Base-by-base conservation (phyloP, 1,284 basidiomycete genomes). In the Ustilago nuda region DNA sequence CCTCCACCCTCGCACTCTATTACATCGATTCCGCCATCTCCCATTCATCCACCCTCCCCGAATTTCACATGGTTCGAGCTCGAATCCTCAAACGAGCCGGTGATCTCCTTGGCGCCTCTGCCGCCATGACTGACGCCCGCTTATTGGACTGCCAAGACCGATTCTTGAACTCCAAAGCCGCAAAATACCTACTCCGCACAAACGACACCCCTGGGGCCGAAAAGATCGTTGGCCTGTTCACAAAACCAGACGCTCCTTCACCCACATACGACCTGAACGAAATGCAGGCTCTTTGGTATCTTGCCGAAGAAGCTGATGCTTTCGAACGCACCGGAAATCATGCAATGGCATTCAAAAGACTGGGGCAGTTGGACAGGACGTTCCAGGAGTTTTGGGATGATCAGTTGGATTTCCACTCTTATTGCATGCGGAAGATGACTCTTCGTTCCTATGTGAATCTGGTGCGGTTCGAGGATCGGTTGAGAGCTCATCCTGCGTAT, bases 391-490 rank as follows among this genome's bases (percentile, higher is more conserved):
- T 94, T 76, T 93, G 95, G 82, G 94, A 98, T 78, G 97, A 99
- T 85, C 95, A 99, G 87, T 96, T 94, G 82, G 97, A 99, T 87
- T 99, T 99, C 89, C 97, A 99, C 86, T 91, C 92, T 8, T 99
- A 99, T 87, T 93, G 94, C 79, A 84, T 98, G 82, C 91, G 97
- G 53, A 94, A 94, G 82, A 93, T 92, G 85, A 97, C 93, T 3
- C 87, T 99, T 43, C 92, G 91, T 56, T 90, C 93, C 13, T 99
- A 99, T 86, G 80, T 93, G 59, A 89, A 91, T 61, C 87, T 96
- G 83, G 87, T 97, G 56, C 87, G 89, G 53, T 98, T 93, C 90
- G 95, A 95, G 87, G 93, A 97, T 83, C 87, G 87, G 43, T 87
- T 98, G 17, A 89, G 92, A 8, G 90, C 91, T 37, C 91, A 95